These are phyloP conservation scores for Pseudozyma hubeiensis DNA, from an alignment of 1,284 basidiomycete species.

Conservation along the genomic window DNA sequence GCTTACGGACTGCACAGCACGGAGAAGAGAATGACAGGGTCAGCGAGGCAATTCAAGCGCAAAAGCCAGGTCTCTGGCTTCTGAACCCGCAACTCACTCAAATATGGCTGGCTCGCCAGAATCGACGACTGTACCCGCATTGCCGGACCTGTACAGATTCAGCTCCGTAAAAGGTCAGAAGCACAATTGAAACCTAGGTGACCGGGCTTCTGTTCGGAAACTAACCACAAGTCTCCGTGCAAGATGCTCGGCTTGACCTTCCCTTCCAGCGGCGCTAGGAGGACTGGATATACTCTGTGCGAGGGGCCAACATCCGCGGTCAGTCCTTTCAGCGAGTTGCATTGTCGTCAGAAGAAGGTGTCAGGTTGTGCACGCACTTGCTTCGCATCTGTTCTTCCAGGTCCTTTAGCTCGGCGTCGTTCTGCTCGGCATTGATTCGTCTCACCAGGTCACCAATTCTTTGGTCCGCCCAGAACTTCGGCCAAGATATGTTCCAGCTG, in stretches of 20 bases:
- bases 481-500: conserved; percentile 41
- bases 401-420: conserved; percentile 28
- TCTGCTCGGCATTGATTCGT: conserved; percentile 16
- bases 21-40: not conserved
- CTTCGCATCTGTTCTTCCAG: conserved; percentile 36
- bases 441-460: conserved; percentile 38
- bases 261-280: conserved; percentile 39
- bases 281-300: conserved; percentile 34
- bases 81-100: conserved; percentile 19
- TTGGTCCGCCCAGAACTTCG: conserved; percentile 38
- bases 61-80: not conserved
- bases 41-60: not conserved
- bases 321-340: not conserved
- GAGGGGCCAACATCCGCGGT: not conserved
- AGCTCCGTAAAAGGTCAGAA: not conserved
- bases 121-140: conserved; percentile 28
- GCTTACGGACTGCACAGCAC: conserved; percentile 21
- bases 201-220: too few relatives aligned
- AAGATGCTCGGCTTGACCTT: conserved; percentile 38
- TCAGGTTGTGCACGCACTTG: conserved; percentile 12
- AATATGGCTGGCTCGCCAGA: conserved; percentile 41
- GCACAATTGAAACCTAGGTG: too few relatives aligned
- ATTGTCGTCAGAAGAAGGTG: too few relatives aligned
- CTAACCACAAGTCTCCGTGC: conserved; percentile 49
- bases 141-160: conserved; percentile 28